Conservation (phyloP, 1,139 yeast species). For the Maudiozyma humilis region DNA sequence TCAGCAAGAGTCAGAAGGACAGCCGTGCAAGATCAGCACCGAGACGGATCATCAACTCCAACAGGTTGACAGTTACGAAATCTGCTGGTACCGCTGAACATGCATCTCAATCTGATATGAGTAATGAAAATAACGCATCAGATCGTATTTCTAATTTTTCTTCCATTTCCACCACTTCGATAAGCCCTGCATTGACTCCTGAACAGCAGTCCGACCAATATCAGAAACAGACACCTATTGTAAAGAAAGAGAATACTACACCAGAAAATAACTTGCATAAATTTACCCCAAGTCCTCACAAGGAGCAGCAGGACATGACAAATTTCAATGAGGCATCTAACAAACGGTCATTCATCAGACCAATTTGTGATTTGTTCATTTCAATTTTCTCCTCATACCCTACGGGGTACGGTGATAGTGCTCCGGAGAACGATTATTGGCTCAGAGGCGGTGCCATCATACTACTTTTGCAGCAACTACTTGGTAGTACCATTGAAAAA, state of each 20-base stretch:
- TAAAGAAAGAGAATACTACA: too few species aligned
- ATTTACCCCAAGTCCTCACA: not conserved
- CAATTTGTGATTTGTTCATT: conserved; percentile 70
- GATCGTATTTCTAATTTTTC: not conserved
- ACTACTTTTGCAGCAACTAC: conserved; percentile 71
- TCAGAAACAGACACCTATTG: too few species aligned
- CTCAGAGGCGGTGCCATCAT: conserved; percentile 76
- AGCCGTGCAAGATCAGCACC: not conserved
- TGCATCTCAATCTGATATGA: not conserved
- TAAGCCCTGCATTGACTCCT: too few species aligned
- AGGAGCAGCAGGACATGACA: not conserved
- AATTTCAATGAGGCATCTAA: not conserved
- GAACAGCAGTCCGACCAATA: too few species aligned
- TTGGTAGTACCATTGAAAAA: conserved; percentile 83
- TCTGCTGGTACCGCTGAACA: not conserved
- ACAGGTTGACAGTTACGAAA: not conserved
- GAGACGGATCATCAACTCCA: not conserved
- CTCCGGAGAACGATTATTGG: conserved; percentile 40
- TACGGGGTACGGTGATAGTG: not conserved
- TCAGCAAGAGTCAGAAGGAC: not conserved
- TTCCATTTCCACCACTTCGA: not conserved
- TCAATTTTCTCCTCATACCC: conserved; percentile 51
- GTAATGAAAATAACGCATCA: not conserved
- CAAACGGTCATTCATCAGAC: conserved; percentile 55
- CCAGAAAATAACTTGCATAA: not conserved